Evolutionary conservation across 2,329 filamentous ascomycete genomes (phyloP).

Genomic region (Trichocomaceae sp.): DNA sequence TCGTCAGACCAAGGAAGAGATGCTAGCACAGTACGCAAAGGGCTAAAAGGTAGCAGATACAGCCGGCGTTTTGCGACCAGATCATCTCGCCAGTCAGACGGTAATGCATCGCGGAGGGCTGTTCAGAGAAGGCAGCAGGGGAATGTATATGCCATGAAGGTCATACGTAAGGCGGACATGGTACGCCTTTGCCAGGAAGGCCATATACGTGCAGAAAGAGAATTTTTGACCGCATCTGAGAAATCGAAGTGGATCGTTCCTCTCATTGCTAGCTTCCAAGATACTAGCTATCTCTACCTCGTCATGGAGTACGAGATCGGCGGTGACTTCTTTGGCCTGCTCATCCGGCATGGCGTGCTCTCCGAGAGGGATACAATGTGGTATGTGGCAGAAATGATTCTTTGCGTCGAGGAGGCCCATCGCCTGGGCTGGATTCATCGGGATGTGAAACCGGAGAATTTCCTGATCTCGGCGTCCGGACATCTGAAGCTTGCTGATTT

Average conservation of each 20-base stretch:
- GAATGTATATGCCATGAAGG: conserved; percentile 89
- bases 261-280: conserved; percentile 82
- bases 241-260: conserved; percentile 88
- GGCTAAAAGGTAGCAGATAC: conserved; percentile 7
- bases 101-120: conserved; percentile 3
- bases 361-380: conserved; percentile 72
- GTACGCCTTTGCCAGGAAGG: conserved; percentile 84
- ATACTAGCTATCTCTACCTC: conserved; percentile 74
- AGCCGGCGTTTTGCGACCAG: background rate
- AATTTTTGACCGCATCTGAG: conserved; percentile 83
- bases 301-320: conserved; percentile 99
- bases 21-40: conserved; percentile 13
- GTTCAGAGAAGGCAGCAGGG: conserved; percentile 26
- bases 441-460: conserved; percentile 96
- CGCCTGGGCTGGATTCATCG: conserved; percentile 84
- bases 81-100: background rate
- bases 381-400: conserved; percentile 92
- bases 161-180: conserved; percentile 92
- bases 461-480: conserved; percentile 78
- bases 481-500: conserved; percentile 97
- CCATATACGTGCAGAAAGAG: conserved; percentile 81
- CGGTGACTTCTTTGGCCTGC: conserved; percentile 80
- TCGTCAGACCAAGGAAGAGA: conserved; percentile 8
- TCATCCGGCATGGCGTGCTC: conserved; percentile 79
- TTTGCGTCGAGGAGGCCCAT: conserved; percentile 90